Evolutionary conservation across 208 protist species (phyloP).

Genomic region (Trypanosoma theileri): DNA sequence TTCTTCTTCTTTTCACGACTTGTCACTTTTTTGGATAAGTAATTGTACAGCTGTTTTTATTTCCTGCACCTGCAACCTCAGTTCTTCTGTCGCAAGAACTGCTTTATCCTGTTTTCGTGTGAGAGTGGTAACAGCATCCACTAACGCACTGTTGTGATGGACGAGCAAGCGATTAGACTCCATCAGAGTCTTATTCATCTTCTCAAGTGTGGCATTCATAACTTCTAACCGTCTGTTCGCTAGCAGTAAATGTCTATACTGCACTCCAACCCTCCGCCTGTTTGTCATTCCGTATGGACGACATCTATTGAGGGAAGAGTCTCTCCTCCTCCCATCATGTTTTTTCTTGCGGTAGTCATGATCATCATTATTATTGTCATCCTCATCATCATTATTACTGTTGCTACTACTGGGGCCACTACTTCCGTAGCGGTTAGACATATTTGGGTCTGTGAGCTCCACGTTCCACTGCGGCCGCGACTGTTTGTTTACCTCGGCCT

Average conservation of each 20-base stretch:
- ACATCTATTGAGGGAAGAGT: no score
- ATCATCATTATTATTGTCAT: not conserved
- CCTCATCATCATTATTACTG: not conserved
- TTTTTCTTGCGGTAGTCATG: not conserved
- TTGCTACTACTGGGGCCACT: not conserved
- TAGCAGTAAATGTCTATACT: conserved; percentile 1
- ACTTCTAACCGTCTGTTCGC: conserved; percentile 6
- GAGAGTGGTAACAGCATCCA: conserved; percentile 1
- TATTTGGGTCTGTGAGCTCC: not conserved
- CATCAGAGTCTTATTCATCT: not conserved
- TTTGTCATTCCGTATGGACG: not conserved
- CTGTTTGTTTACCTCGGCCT: conserved; percentile 8
- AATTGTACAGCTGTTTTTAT: conserved; percentile 15
- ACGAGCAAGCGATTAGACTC: conserved; percentile 14
- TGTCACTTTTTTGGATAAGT: not conserved
- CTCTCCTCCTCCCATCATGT: not conserved
- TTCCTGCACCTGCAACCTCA: conserved; percentile 12
- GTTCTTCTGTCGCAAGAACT: not conserved
- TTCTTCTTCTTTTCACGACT: conserved; percentile 3
- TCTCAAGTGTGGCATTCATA: conserved; percentile 5
- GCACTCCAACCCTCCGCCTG: not conserved
- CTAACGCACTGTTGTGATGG: not conserved
- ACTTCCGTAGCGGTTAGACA: not conserved
- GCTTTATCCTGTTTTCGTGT: conserved; percentile 1
- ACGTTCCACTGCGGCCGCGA: conserved; percentile 28